Evolutionary conservation across 169 alveolate genomes (phyloP), one percentile per base, ranked within the genome.

Genomic region (Cryptosporidium ubiquitum): DNA sequence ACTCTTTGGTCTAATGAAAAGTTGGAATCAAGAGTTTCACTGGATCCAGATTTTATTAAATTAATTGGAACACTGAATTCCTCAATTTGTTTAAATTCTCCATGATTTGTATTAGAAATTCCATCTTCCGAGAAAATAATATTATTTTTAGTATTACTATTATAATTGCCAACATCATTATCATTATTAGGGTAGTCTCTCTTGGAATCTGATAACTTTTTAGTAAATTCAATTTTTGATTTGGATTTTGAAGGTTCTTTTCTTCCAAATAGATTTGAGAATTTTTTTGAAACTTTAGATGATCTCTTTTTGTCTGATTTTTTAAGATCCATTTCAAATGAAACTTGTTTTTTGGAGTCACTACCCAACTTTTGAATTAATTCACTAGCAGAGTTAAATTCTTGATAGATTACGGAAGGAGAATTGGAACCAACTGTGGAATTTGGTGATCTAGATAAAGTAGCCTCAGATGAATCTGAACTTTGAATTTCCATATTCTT

Each of bases 1-100:
- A 79, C 89, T 61, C 89, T 79, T 42, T 61, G 89, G 2, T 79
- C 89, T 42, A 37, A 1, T 64, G 71, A 64, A 64, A 64, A 33
- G 47, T 64, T 64, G 16, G 71, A 64, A 26, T 29, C 14, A 26
- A 64, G 71, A 35, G 71, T 64, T 9, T 64, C 71, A 35, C 71
- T 64, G 9, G 71, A 64, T 20, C 7, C 23, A n/a, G 71, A 64
- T 0, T 37, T 64, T 26, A 29, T 26, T 37, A 64, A 6, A 3
- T 47, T 64, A n/a, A 37, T 20, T 37, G 49, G 49, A 6, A 35
- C 14, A 29, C 14, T 31, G 18, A 35, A 35, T n/a, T 64, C 71
- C 31, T 33, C 12, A n/a, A 35, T 33, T 6, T 5, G 29, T 31
- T 31, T 16, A 23, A 26, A 4, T 55, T 55, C 37, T 9, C n/a